phyloP scores from a whole-genome alignment of 192 early-diverging fungal genomes.

The Rhizophagus clarus region DNA sequence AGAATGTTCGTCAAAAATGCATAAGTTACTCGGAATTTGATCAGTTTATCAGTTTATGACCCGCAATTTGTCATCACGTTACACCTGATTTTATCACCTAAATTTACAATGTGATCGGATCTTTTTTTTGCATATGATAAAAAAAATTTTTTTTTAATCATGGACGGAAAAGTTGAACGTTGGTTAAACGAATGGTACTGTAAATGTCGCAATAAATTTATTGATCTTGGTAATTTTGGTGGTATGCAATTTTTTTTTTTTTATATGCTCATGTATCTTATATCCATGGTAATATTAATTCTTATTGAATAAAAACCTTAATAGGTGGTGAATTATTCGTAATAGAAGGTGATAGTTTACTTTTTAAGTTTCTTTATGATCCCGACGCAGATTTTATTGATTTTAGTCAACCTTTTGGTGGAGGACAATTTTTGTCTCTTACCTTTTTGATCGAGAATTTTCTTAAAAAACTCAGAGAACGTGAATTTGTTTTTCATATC shows the following conservation, averaged over 20 bases:
- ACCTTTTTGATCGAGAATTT: slow-evolving; percentile 35
- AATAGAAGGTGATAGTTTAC: slow-evolving; percentile 46
- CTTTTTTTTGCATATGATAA: too few relatives aligned
- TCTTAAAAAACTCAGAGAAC: slow-evolving; percentile 34
- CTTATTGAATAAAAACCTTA: neutral
- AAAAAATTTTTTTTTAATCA: too few relatives aligned
- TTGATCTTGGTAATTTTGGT: slow-evolving; percentile 49
- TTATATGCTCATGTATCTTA: too few relatives aligned
- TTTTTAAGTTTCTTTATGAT: slow-evolving; percentile 28
- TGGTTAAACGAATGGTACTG: slow-evolving; percentile 28
- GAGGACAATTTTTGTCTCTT: slow-evolving; percentile 33
- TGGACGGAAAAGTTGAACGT: neutral
- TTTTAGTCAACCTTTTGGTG: slow-evolving; percentile 18
- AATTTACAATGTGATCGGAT: too few relatives aligned
- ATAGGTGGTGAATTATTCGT: slow-evolving; percentile 40
- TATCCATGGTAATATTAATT: neutral
- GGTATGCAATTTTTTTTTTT: slow-evolving; percentile 14
- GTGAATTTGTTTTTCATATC: slow-evolving; percentile 39
- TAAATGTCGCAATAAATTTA: neutral
- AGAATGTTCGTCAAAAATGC: too few relatives aligned
- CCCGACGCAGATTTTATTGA: slow-evolving; percentile 22
- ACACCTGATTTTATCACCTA: too few relatives aligned
- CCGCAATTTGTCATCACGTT: too few relatives aligned
- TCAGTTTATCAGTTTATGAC: too few relatives aligned
- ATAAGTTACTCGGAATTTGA: too few relatives aligned